Evolutionary conservation across 495 filamentous ascomycete genomes (phyloP).

Genomic region (Neurospora sp.): DNA sequence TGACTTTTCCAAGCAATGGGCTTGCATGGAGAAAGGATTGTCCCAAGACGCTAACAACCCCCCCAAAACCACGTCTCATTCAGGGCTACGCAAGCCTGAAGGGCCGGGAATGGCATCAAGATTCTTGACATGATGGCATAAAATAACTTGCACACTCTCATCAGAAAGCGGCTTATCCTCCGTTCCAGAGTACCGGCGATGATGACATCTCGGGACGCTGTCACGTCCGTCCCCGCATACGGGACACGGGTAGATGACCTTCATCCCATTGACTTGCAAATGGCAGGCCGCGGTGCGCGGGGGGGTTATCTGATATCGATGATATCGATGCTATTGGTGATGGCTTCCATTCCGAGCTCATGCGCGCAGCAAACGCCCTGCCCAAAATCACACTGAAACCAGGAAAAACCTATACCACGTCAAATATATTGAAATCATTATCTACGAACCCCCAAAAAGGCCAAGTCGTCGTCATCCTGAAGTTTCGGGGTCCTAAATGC

Average conservation of each 20-base stretch:
- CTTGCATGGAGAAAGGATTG: neutral
- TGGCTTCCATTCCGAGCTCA: too few species aligned
- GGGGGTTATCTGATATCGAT: neutral
- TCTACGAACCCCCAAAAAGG: neutral
- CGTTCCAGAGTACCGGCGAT: neutral
- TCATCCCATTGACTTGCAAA: neutral
- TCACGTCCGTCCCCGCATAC: neutral
- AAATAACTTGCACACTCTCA: neutral
- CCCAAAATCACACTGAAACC: neutral
- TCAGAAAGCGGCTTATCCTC: neutral
- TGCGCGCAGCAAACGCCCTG: neutral
- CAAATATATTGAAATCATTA: too few species aligned
- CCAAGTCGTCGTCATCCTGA: neutral
- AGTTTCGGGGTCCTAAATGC: neutral
- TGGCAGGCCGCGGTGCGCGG: neutral
- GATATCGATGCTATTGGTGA: neutral
- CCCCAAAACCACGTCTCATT: neutral
- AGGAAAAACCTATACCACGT: too few species aligned
- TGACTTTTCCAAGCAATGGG: neutral
- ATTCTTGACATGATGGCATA: too few species aligned
- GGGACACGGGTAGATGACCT: neutral
- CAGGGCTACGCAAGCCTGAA: neutral
- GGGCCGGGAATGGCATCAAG: neutral
- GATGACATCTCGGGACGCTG: neutral
- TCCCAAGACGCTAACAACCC: neutral